These are phyloP conservation scores for Hypoxylon sp. DNA, from an alignment of 2,329 filamentous ascomycete species.

Conservation along the genomic window DNA sequence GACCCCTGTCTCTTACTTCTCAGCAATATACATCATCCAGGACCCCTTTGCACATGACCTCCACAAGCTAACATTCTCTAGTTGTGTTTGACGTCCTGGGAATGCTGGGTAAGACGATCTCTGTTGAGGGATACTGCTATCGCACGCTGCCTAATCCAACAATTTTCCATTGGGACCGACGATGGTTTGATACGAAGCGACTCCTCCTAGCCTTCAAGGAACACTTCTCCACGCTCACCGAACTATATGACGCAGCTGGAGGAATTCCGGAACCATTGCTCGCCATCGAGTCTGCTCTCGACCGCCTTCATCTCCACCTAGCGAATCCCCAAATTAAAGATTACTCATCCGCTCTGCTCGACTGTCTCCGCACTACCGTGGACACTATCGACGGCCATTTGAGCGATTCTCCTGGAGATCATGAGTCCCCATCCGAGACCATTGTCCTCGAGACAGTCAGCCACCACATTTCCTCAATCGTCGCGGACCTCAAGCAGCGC, in stretches of 20 bases:
- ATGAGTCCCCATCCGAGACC: conserved; percentile 19
- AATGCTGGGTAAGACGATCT: conserved; percentile 67
- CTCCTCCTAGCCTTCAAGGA: conserved; percentile 52
- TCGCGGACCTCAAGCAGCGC: conserved; percentile 18
- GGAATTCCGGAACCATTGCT: conserved; percentile 45
- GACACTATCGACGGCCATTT: conserved; percentile 9
- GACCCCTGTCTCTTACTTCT: not conserved
- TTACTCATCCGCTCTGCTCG: conserved; percentile 19
- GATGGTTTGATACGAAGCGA: conserved; percentile 55
- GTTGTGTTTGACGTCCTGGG: conserved; percentile 70
- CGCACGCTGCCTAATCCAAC: conserved; percentile 71
- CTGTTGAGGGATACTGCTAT: conserved; percentile 64
- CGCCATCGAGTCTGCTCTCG: conserved; percentile 12
- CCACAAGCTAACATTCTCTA: conserved; percentile 48
- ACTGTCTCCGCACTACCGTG: conserved; percentile 12
- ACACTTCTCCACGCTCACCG: conserved; percentile 54
- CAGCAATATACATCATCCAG: not conserved
- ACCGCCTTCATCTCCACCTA: not conserved
- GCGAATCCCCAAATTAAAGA: conserved; percentile 4
- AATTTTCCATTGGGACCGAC: conserved; percentile 65
- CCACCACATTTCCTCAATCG: conserved; percentile 18
- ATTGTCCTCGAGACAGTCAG: conserved; percentile 22
- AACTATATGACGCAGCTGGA: conserved; percentile 52
- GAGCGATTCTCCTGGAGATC: not conserved
- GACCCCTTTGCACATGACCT: not conserved